Percentiles rank a stretch among this genome's conserved stretches.
Conservation (phyloP, 2,329 filamentous ascomycete genomes). For the Rachicladosporium sp. region DNA sequence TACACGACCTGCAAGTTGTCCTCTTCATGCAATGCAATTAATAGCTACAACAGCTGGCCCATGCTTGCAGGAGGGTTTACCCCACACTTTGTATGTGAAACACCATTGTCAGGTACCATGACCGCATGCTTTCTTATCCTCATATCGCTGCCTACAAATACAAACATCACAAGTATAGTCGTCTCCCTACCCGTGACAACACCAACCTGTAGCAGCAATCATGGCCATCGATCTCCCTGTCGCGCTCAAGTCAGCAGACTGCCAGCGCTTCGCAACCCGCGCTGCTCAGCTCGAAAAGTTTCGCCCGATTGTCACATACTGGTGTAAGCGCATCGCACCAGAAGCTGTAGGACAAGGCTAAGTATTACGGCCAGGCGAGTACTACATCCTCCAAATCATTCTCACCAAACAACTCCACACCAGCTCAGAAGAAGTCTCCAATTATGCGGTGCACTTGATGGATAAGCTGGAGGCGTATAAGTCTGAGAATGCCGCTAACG, state of each 20-base stretch:
- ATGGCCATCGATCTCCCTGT: constrained; percentile 65
- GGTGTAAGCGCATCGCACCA: constrained; percentile 37
- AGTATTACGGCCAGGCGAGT: constrained; percentile 50
- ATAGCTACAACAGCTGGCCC: too few species aligned
- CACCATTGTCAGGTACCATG: too few species aligned
- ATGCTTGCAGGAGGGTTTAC: too few species aligned
- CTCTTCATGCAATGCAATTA: too few species aligned
- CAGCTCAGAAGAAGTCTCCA: constrained; percentile 61
- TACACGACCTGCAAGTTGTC: too few species aligned
- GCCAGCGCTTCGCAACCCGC: constrained; percentile 71
- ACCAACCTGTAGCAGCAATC: constrained; percentile 7
- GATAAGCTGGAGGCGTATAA: constrained; percentile 82
- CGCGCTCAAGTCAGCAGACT: constrained; percentile 65
- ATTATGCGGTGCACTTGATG: constrained; percentile 75
- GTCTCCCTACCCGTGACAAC: too few species aligned
- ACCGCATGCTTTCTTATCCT: too few species aligned
- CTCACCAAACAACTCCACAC: constrained; percentile 69
- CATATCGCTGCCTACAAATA: too few species aligned
- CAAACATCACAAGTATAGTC: too few species aligned
- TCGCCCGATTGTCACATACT: constrained; percentile 86
- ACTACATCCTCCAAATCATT: constrained; percentile 88
- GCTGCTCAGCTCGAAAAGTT: constrained; percentile 72
- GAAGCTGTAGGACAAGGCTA: too few species aligned
- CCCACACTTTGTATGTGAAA: too few species aligned
- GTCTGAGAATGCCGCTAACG: constrained; percentile 59